A percentile compares a stretch with the other conserved stretches of the same genome.
Conservation (phyloP, 257 asterid species). For the Solanum chilense region DNA sequence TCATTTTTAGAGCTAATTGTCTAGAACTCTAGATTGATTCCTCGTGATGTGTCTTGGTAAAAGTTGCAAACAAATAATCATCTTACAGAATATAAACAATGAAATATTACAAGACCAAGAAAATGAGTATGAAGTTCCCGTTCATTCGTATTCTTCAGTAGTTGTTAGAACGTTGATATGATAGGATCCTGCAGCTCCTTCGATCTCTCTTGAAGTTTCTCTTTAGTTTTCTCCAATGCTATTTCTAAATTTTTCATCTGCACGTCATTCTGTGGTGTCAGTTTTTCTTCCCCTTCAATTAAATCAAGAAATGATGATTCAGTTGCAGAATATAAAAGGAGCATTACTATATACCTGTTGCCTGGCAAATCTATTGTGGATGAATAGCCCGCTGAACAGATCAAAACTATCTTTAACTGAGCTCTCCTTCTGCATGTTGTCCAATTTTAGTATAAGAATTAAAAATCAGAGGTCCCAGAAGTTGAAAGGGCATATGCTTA, state of each 20-base stretch:
- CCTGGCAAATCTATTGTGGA: conserved; percentile 67
- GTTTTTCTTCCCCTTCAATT: not conserved
- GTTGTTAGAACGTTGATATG: not conserved
- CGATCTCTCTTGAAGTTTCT: conserved; percentile 30
- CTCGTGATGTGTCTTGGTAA: not conserved
- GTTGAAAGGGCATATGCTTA: not conserved
- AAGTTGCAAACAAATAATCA: not conserved
- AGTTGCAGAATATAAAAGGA: not conserved
- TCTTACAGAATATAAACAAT: not conserved
- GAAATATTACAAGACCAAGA: not conserved
- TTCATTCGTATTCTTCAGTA: not conserved
- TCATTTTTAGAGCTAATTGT: not conserved
- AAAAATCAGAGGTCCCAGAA: not conserved
- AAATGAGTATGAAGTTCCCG: not conserved
- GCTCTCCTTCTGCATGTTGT: conserved; percentile 64
- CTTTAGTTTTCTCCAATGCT: conserved; percentile 50
- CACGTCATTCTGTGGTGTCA: not conserved
- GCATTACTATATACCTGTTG: conserved; percentile 8
- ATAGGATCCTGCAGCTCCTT: conserved; percentile 16
- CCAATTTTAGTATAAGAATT: not conserved
- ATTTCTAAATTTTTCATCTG: conserved; percentile 56
- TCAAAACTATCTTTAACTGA: conserved; percentile 58
- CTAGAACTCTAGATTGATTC: not conserved
- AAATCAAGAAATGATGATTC: not conserved
- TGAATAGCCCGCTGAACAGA: conserved; percentile 64